These are phyloP conservation scores for Cicer bijugum DNA, from an alignment of 306 rosid genomes.

Conservation along the genomic window DNA sequence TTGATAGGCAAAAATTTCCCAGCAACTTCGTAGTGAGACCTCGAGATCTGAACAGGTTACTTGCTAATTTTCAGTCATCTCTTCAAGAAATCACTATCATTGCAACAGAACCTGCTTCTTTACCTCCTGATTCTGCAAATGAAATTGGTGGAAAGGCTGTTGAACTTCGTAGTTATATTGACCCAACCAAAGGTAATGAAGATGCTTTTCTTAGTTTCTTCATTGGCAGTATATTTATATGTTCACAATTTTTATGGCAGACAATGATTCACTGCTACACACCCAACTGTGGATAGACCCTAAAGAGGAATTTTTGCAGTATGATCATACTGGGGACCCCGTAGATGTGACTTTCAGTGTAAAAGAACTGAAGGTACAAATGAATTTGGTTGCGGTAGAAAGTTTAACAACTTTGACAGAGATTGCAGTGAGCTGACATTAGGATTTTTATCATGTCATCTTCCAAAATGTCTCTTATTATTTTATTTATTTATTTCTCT, in stretches of 20 bases:
- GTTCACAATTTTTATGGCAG: slow-evolving; percentile 52
- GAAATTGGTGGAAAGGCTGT: slow-evolving; percentile 96
- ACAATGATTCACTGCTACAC: slow-evolving; percentile 75
- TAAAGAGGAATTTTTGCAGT: slow-evolving; percentile 83
- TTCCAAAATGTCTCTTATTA: slow-evolving; percentile 16
- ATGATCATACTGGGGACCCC: slow-evolving; percentile 81
- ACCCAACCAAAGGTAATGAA: slow-evolving; percentile 87
- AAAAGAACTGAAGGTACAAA: slow-evolving; percentile 86
- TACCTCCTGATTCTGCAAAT: slow-evolving; percentile 71
- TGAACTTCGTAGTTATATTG: slow-evolving; percentile 88
- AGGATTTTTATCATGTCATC: slow-evolving; percentile 15
- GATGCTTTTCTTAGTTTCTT: slow-evolving; percentile 33
- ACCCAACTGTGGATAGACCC: slow-evolving; percentile 99
- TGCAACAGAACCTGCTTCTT: slow-evolving; percentile 79
- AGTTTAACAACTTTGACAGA: slow-evolving; percentile 28
- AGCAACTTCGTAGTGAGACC: slow-evolving; percentile 88
- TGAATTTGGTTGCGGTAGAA: slow-evolving; percentile 34
- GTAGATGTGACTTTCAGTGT: slow-evolving; percentile 91
- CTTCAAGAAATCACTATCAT: slow-evolving; percentile 92
- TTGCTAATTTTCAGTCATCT: slow-evolving; percentile 87
- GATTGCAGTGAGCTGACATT: slow-evolving; percentile 31
- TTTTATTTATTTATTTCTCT: slow-evolving; percentile 9
- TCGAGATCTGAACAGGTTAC: slow-evolving; percentile 84
- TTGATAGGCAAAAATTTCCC: slow-evolving; percentile 78
- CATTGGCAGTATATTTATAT: slow-evolving; percentile 41